phyloP scores from a whole-genome alignment of 208 protist genomes.

The Baffinella frigidus region DNA sequence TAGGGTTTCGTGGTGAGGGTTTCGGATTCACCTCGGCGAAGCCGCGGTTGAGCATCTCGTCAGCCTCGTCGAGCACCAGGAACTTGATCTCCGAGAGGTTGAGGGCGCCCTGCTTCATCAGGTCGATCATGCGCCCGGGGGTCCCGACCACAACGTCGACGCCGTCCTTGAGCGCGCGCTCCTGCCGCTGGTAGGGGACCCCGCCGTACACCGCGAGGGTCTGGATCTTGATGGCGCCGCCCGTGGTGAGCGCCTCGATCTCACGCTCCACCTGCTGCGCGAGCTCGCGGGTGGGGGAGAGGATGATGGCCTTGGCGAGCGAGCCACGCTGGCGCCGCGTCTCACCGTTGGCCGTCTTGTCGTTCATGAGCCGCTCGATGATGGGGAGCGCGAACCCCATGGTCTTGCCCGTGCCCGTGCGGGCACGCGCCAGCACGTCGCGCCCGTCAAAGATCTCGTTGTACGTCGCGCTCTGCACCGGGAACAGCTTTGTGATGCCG shows the following conservation, averaged over 20 bases:
- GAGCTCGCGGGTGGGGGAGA: slow-evolving; percentile 73
- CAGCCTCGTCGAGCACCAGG: slow-evolving; percentile 66
- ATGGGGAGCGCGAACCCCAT: slow-evolving; percentile 74
- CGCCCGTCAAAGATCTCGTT: slow-evolving; percentile 85
- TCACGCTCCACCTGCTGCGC: slow-evolving; percentile 68
- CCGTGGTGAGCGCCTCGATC: slow-evolving; percentile 38
- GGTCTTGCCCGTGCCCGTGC: slow-evolving; percentile 71
- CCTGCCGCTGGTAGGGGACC: slow-evolving; percentile 26
- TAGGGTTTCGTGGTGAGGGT: no score
- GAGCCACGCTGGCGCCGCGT: neutral
- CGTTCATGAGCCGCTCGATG: slow-evolving; percentile 66
- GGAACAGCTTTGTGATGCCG: slow-evolving; percentile 85
- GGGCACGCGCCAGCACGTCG: slow-evolving; percentile 74
- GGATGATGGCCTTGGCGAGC: slow-evolving; percentile 63
- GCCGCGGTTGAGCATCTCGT: slow-evolving; percentile 70
- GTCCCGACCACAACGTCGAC: slow-evolving; percentile 73
- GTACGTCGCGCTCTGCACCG: slow-evolving; percentile 86
- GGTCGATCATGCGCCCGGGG: slow-evolving; percentile 72
- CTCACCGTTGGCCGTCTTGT: slow-evolving; percentile 32
- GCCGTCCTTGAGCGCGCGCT: slow-evolving; percentile 58
- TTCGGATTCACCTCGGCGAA: no score
- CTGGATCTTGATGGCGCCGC: neutral
- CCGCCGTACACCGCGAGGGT: slow-evolving; percentile 38
- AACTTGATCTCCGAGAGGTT: slow-evolving; percentile 43
- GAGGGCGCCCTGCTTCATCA: slow-evolving; percentile 47